These are phyloP conservation scores for Alternaria arbusti DNA, from an alignment of 2,329 filamentous ascomycete genomes.

Conservation along the genomic window DNA sequence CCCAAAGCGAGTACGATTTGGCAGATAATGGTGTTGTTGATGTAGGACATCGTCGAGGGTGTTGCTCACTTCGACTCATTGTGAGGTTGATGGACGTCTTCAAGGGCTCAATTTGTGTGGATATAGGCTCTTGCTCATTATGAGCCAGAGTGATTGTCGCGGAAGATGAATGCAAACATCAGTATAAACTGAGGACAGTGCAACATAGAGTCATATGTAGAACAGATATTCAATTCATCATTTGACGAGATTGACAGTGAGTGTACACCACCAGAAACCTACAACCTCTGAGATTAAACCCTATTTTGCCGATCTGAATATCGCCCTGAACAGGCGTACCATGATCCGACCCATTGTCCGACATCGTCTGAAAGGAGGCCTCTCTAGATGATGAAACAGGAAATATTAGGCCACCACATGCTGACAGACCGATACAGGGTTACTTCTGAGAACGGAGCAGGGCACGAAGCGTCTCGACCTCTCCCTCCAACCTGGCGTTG, in stretches of 20 bases:
- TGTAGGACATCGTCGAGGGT: background rate
- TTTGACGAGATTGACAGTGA: slow-evolving; percentile 14
- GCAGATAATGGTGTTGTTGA: background rate
- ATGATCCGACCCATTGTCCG: slow-evolving; percentile 33
- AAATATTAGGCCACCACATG: slow-evolving; percentile 4
- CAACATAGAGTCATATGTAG: slow-evolving; percentile 2
- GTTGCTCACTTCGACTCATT: slow-evolving; percentile 8
- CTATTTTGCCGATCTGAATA: slow-evolving; percentile 42
- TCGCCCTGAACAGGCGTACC: slow-evolving; percentile 21
- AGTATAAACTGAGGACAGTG: background rate
- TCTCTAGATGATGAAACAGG: slow-evolving; percentile 1
- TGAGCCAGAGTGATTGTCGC: slow-evolving; percentile 2
- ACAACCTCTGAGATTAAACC: slow-evolving; percentile 29
- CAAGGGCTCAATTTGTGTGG: background rate
- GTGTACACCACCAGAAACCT: slow-evolving; percentile 1
- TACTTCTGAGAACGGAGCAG: slow-evolving; percentile 52
- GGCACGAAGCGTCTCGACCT: slow-evolving; percentile 66
- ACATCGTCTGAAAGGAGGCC: slow-evolving; percentile 40
- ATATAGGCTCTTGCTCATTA: background rate
- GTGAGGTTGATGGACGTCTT: slow-evolving; percentile 3
- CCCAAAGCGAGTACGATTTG: background rate
- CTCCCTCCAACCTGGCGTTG: slow-evolving; percentile 69
- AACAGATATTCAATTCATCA: slow-evolving; percentile 7
- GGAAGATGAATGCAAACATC: background rate
- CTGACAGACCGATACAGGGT: slow-evolving; percentile 19